phyloP scores from a whole-genome alignment of 2,329 filamentous ascomycete genomes.

The Ophiostoma novo-ulmi region DNA sequence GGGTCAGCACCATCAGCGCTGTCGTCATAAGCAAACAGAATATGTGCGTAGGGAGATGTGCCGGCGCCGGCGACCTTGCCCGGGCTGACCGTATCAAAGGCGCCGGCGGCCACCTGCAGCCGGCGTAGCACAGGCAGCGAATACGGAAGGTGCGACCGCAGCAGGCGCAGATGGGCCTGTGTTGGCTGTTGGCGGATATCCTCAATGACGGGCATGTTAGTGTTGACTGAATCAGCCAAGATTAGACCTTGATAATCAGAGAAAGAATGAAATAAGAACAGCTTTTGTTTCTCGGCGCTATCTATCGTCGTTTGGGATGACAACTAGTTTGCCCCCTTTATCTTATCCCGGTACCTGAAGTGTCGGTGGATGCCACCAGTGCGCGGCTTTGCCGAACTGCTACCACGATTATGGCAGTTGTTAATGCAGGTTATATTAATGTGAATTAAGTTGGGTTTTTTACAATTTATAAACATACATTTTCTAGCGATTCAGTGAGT shows the following conservation, averaged over 20 bases:
- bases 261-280: too few species aligned
- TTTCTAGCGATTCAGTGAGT: not conserved
- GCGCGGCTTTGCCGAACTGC: not conserved
- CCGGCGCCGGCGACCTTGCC: slow-evolving; percentile 39
- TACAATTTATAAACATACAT: not conserved
- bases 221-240: not conserved
- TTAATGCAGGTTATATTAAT: too few species aligned
- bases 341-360: not conserved
- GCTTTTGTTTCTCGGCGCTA: too few species aligned
- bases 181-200: slow-evolving; percentile 28
- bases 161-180: slow-evolving; percentile 41
- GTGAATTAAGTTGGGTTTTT: too few species aligned
- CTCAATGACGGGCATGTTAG: slow-evolving; percentile 23
- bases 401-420: not conserved
- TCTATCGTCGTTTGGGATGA: not conserved
- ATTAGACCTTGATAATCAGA: too few species aligned
- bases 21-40: slow-evolving; percentile 37
- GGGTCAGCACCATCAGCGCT: not conserved
- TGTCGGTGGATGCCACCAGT: not conserved
- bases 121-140: slow-evolving; percentile 59
- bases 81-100: slow-evolving; percentile 20
- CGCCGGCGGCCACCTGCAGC: slow-evolving; percentile 46
- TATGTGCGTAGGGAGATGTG: slow-evolving; percentile 41
- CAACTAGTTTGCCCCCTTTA: not conserved
- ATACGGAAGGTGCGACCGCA: slow-evolving; percentile 50